phyloP scores from a whole-genome alignment of 2,329 filamentous ascomycete genomes.

The Aspergillus pseudoglaucus region DNA sequence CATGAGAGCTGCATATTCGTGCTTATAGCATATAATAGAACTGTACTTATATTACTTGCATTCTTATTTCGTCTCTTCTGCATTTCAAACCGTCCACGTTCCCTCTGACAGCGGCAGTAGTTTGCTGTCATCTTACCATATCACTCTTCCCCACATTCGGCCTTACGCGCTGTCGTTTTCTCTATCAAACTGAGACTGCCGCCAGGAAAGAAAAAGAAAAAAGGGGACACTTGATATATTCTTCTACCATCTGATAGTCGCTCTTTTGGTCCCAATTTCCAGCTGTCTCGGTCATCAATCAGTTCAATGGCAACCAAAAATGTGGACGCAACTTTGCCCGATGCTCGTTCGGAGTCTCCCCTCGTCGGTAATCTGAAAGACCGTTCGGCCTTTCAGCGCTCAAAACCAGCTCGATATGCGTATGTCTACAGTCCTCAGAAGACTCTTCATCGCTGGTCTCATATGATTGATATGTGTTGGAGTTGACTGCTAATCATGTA shows the following conservation, averaged over 20 bases:
- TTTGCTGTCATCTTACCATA: background rate
- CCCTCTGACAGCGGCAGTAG: background rate
- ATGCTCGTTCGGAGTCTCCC: slow-evolving; percentile 10
- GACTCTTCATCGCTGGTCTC: no score
- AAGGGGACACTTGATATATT: background rate
- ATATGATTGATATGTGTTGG: background rate
- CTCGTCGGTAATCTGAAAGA: slow-evolving; percentile 5
- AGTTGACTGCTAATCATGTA: background rate
- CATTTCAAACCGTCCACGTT: background rate
- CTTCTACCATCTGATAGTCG: background rate
- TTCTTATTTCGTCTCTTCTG: background rate
- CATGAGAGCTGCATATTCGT: no score
- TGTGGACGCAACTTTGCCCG: slow-evolving; percentile 11
- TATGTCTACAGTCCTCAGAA: slow-evolving; percentile 10
- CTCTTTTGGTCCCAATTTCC: background rate
- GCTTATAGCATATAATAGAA: background rate
- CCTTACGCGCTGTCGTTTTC: slow-evolving; percentile 12
- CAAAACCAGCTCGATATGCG: slow-evolving; percentile 20
- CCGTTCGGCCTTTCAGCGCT: slow-evolving; percentile 8
- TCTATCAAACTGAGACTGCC: background rate
- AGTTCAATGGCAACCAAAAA: slow-evolving; percentile 19
- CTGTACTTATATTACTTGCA: background rate
- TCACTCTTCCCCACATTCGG: slow-evolving; percentile 15
- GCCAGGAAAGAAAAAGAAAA: background rate
- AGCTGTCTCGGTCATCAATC: background rate